Evolutionary conservation across 208 protist species (phyloP), one percentile per base, ranked within the genome.

Genomic region (Crithidia bombi): DNA sequence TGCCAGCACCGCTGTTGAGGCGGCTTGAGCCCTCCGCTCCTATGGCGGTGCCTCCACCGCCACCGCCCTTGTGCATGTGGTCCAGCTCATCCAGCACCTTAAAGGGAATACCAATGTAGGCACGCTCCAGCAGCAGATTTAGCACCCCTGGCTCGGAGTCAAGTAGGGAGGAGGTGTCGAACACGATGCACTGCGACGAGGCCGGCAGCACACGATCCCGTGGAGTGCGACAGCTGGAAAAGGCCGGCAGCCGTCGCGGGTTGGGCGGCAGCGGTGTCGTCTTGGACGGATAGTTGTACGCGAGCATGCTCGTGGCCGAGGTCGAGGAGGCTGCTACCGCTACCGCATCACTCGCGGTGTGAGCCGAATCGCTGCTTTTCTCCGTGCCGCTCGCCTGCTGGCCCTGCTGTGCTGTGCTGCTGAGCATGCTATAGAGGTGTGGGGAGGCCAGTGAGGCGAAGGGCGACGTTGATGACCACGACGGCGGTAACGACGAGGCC

Each of bases 41-140:
- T 35, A 32, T 19, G 21, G 21, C 38, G 49, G n/a, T n/a, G n/a
- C n/a, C n/a, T n/a, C n/a, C n/a, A n/a, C n/a, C n/a, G n/a, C n/a
- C n/a, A n/a, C 36, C 33, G n/a, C 46, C 55, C 49, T 87, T 87
- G 67, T 88, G 87, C 49, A 92, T 73, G 21, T 47, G 54, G 69
- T 96, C 91, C 19, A 96, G 66, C 65, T 96, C 91, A 19, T 90
- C 76, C 14, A 96, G 59, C 17, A 89, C 88, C 5, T 73, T 85
- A 73, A 80, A 91, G 3, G 91, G 91, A 28, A 96, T 81, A 57
- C 85, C 89, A 11, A 93, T 28, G 33, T 76, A 52, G 54, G 65
- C 81, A 14, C 77, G 73, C 73, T 91, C 79, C 33, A 86, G 78
- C 11, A 91, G 11, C 62, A 83, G 33, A 57, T 82, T 82, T 49